Conservation (phyloP, 164 flowering plant species). For the Sextonia rubra region DNA sequence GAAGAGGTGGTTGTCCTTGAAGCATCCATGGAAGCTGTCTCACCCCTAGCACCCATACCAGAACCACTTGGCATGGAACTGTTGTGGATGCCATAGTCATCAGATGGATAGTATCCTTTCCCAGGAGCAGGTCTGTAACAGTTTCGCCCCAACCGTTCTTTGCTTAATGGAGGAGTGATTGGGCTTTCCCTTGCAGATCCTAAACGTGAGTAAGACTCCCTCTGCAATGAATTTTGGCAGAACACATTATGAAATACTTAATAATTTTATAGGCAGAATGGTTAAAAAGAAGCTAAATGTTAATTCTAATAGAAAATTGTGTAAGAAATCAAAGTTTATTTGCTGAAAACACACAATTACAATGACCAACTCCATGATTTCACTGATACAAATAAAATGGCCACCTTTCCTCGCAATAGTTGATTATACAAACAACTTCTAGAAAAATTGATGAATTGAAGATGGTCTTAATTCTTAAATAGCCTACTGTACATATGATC, state of each 20-base stretch:
- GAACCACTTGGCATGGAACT: constrained; percentile 45
- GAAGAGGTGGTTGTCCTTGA: constrained; percentile 82
- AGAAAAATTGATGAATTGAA: neutral
- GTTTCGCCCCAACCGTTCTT: constrained; percentile 60
- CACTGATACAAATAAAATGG: neutral
- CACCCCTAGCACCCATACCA: constrained; percentile 39
- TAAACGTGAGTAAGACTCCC: constrained; percentile 80
- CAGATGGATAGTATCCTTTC: constrained; percentile 45
- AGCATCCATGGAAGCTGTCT: constrained; percentile 62
- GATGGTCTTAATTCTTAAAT: neutral
- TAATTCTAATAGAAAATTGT: neutral
- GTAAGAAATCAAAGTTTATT: neutral
- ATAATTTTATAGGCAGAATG: neutral
- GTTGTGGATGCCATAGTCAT: constrained; percentile 40
- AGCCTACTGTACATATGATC: neutral
- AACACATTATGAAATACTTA: neutral
- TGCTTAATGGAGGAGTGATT: constrained; percentile 41
- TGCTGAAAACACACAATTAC: neutral
- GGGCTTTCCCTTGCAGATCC: constrained; percentile 89
- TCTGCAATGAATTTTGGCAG: constrained; percentile 28
- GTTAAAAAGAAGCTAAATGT: neutral
- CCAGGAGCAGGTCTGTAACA: constrained; percentile 31
- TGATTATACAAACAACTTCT: neutral
- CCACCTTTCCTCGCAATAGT: neutral
- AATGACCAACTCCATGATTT: neutral